Evolutionary conservation across 1,284 basidiomycete species (phyloP), one percentile per base, ranked within the genome.

Genomic region (Sporisorium iseilematis-ciliati): DNA sequence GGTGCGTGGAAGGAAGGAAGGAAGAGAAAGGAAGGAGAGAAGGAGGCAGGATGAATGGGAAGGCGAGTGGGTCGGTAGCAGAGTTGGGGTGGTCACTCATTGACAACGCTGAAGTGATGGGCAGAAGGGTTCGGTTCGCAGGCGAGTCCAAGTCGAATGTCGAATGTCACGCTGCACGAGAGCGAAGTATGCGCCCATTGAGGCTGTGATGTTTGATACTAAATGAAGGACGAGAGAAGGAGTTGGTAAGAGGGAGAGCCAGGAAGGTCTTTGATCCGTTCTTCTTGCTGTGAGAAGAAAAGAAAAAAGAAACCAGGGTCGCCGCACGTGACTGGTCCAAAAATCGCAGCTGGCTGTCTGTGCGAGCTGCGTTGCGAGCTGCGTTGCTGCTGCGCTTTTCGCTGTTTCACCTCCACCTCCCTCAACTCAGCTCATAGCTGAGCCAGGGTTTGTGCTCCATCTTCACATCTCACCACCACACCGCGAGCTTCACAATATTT

Each of bases 121-220:
- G 26, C 12, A 7, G 25, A 29, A 3, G 25, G 12, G 0, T 21
- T 16, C 16, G 23, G 3, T 23, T 16, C 14, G 45, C 23, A 25
- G 23, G 4, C 45, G 23, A 46, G 45, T 25, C n/a, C 21, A 25
- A 10, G 45, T 46, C 25, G 45, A 23, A 12, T 26, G 45, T 46
- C 25, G 45, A 23, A 12, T 26, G 46, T 48, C 46, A 48, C 25
- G 25, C 46, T 48, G 46, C 46, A 48, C 46, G n/a, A 26, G 25
- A 29, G 29, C 6, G 41, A 21, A 7, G n/a, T 11, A 48, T 29
- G 14, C 29, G 26, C 14, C 10, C 18, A 26, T 48, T 8, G 2
- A 26, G 23, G 10, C 25, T 12, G 43, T 23, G 7, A 29, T 26
- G 25, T 16, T 14, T 7, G 45, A 7, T 26, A 26, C 45, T 25